Conservation (phyloP, 352 stramenopile species). For the Phytopythium mirpurense region DNA sequence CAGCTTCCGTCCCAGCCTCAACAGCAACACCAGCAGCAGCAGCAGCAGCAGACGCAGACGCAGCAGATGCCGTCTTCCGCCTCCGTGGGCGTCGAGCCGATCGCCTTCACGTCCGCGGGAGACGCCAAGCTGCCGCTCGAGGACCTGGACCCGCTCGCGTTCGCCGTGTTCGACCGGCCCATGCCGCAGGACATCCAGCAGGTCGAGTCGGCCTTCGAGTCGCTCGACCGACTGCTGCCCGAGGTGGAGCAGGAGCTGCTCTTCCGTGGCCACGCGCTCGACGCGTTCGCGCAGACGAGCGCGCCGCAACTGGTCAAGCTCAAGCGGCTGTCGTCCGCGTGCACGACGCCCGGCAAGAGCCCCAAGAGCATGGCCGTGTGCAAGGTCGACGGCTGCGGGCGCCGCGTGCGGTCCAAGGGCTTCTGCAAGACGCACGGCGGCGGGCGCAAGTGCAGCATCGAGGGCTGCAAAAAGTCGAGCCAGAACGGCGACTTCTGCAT, state of each 20-base stretch:
- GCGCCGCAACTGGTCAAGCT: constrained; percentile 33
- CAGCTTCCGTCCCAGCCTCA: no score
- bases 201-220: constrained; percentile 72
- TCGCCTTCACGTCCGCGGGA: constrained; percentile 37
- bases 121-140: constrained; percentile 36
- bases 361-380: constrained; percentile 58
- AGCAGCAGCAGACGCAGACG: constrained; percentile 18
- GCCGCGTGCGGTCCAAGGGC: constrained; percentile 70
- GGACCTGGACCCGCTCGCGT: constrained; percentile 62
- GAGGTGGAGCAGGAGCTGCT: constrained; percentile 69
- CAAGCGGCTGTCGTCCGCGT: constrained; percentile 25
- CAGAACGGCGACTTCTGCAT: constrained; percentile 88
- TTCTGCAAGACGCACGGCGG: constrained; percentile 86
- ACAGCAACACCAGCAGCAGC: constrained; percentile 14
- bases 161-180: constrained; percentile 44
- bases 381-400: constrained; percentile 54
- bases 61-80: constrained; percentile 24
- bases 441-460: constrained; percentile 78
- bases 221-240: constrained; percentile 58
- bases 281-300: constrained; percentile 33
- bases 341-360: constrained; percentile 28
- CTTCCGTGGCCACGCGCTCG: constrained; percentile 29
- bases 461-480: constrained; percentile 83
- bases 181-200: constrained; percentile 52
- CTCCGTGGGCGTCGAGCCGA: constrained; percentile 54